phyloP scores from a whole-genome alignment of 805 yeast species.

The Sugiyamaella valdiviana region DNA sequence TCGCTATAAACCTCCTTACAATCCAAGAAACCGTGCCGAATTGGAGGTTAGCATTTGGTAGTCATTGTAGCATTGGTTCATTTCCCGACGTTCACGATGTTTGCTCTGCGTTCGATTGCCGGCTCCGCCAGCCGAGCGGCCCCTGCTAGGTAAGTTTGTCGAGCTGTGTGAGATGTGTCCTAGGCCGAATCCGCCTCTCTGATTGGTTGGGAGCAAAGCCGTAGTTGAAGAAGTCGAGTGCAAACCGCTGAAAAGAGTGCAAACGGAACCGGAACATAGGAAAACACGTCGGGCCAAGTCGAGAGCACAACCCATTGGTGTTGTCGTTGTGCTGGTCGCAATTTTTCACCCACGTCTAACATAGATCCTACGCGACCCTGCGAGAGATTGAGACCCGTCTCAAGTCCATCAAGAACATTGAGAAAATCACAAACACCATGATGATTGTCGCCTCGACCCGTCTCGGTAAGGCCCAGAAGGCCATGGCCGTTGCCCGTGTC shows the following conservation, averaged over 20 bases:
- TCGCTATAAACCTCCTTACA: neutral
- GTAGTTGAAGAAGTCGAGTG: neutral
- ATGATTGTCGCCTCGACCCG: constrained; percentile 98
- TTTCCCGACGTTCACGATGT: constrained; percentile 16
- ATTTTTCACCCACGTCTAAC: neutral
- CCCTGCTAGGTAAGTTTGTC: constrained; percentile 22
- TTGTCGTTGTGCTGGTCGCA: too few species aligned
- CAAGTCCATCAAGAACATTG: constrained; percentile 97
- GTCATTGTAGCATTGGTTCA: neutral
- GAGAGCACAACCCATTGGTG: too few species aligned
- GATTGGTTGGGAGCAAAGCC: constrained; percentile 6
- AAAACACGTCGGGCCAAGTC: too few species aligned
- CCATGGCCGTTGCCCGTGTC: constrained; percentile 81
- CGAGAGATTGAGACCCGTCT: constrained; percentile 98
- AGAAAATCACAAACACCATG: constrained; percentile 99
- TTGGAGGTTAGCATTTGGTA: neutral
- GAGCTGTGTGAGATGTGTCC: neutral
- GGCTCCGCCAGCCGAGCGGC: constrained; percentile 24
- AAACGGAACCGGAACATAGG: too few species aligned
- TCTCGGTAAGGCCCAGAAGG: constrained; percentile 90
- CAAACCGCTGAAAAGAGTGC: too few species aligned
- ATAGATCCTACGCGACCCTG: constrained; percentile 91
- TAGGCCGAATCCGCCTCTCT: neutral
- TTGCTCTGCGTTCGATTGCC: constrained; percentile 26
- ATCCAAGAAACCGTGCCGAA: neutral